Conservation (phyloP, 208 protist species). For the Acanthamoeba healyi region DNA sequence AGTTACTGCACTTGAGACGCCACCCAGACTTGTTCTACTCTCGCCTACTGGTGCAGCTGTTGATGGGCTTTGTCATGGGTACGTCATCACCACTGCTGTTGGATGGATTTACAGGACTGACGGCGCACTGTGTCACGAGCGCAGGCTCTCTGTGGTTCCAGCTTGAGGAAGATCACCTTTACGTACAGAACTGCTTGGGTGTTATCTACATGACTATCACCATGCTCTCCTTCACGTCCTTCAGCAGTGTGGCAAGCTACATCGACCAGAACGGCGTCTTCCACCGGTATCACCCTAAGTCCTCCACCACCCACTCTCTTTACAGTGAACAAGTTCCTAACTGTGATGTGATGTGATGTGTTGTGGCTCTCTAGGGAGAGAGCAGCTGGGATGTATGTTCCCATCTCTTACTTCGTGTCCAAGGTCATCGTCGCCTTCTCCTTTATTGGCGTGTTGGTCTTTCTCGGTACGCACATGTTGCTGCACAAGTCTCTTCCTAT, state of each 20-base stretch:
- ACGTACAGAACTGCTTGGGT: conserved; percentile 1
- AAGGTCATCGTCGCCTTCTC: background rate
- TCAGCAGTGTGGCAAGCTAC: conserved; percentile 44
- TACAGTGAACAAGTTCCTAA: too few species aligned
- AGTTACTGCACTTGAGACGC: background rate
- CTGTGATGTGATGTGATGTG: background rate
- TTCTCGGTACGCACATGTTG: background rate
- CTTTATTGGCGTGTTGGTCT: background rate
- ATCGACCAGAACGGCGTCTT: conserved; percentile 31
- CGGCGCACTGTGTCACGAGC: background rate
- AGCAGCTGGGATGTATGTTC: background rate
- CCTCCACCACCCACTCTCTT: too few species aligned
- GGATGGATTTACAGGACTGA: too few species aligned
- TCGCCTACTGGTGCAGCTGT: background rate
- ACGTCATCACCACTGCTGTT: background rate
- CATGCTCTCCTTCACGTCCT: conserved; percentile 26
- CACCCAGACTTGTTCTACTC: conserved; percentile 55
- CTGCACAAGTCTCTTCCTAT: background rate
- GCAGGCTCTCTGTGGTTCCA: conserved; percentile 41
- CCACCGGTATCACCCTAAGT: background rate
- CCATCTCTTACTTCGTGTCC: conserved; percentile 24
- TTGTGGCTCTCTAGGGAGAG: background rate
- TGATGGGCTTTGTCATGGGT: conserved; percentile 45
- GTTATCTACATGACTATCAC: conserved; percentile 35
- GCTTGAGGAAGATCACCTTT: background rate